Conservation (phyloP, 169 alveolate genomes). For the Cryptosporidium xiaoi region DNA sequence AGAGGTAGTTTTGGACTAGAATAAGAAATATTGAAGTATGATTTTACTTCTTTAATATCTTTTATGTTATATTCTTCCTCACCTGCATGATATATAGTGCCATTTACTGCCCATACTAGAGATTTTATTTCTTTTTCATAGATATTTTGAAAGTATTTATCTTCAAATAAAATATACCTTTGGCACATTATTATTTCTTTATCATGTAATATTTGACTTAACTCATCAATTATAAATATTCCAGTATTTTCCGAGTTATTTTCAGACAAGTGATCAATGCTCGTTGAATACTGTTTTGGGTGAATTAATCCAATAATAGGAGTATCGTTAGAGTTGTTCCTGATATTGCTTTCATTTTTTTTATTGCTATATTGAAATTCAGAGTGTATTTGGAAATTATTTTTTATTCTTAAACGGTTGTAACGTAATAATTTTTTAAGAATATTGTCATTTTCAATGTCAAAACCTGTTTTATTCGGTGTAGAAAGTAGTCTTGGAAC, state of each 20-base stretch:
- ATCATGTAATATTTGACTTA: constrained; percentile 7
- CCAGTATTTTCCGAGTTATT: constrained; percentile 27
- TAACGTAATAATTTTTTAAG: constrained; percentile 34
- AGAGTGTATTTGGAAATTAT: not conserved
- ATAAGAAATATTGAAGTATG: constrained; percentile 46
- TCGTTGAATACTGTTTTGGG: constrained; percentile 24
- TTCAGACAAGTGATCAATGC: constrained; percentile 5
- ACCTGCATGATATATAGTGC: constrained; percentile 76
- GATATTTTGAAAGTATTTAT: not conserved
- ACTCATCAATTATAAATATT: constrained; percentile 24
- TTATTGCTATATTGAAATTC: not conserved
- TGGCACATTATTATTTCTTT: constrained; percentile 29
- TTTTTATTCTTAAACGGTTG: constrained; percentile 66
- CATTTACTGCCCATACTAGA: constrained; percentile 60
- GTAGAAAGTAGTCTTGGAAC: constrained; percentile 83
- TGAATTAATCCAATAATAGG: not conserved
- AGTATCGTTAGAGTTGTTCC: not conserved
- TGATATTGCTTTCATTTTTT: too few species aligned
- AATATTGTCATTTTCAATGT: constrained; percentile 72
- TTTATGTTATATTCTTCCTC: constrained; percentile 24
- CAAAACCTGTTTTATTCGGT: constrained; percentile 76
- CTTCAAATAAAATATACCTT: constrained; percentile 48
- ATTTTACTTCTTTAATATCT: constrained; percentile 1
- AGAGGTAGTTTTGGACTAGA: constrained; percentile 54
- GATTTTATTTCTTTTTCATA: constrained; percentile 65